Evolutionary conservation across 1,284 basidiomycete species (phyloP).

Genomic region (Coriolopsis trogii): DNA sequence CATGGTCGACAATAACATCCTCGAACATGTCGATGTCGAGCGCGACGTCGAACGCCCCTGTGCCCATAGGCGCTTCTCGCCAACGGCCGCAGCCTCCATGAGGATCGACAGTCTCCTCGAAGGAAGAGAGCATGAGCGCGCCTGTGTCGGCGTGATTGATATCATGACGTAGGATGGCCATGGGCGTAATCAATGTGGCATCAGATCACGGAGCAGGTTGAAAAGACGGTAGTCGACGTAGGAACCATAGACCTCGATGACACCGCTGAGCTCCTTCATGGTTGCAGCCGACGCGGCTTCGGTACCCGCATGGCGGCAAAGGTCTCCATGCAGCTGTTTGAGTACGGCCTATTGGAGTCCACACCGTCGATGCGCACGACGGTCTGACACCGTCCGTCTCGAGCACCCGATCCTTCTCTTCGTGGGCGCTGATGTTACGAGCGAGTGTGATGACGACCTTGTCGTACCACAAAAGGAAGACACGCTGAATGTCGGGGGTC

Average conservation of each 20-base stretch:
- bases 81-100: slow-evolving; percentile 98
- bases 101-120: slow-evolving; percentile 99
- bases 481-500: slow-evolving; percentile 88
- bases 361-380: slow-evolving; percentile 97
- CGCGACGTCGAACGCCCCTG: slow-evolving; percentile 93
- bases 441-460: slow-evolving; percentile 71
- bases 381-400: slow-evolving; percentile 96
- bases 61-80: slow-evolving; percentile 97
- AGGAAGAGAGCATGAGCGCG: slow-evolving; percentile 97
- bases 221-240: slow-evolving; percentile 99
- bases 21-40: slow-evolving; percentile 98
- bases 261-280: slow-evolving; percentile 89
- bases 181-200: slow-evolving; percentile 97
- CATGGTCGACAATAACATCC: slow-evolving; percentile 96
- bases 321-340: slow-evolving; percentile 97
- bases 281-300: slow-evolving; percentile 95
- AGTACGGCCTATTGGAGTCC: slow-evolving; percentile 90
- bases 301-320: slow-evolving; percentile 95
- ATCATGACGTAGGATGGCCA: slow-evolving; percentile 99
- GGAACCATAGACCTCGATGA: slow-evolving; percentile 99
- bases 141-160: slow-evolving; percentile 98
- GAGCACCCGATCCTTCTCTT: slow-evolving; percentile 91
- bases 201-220: slow-evolving; percentile 93
- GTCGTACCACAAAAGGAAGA: slow-evolving; percentile 92
- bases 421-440: slow-evolving; percentile 62